phyloP scores from a whole-genome alignment of 2,329 filamentous ascomycete genomes.

The Botrytis elliptica region DNA sequence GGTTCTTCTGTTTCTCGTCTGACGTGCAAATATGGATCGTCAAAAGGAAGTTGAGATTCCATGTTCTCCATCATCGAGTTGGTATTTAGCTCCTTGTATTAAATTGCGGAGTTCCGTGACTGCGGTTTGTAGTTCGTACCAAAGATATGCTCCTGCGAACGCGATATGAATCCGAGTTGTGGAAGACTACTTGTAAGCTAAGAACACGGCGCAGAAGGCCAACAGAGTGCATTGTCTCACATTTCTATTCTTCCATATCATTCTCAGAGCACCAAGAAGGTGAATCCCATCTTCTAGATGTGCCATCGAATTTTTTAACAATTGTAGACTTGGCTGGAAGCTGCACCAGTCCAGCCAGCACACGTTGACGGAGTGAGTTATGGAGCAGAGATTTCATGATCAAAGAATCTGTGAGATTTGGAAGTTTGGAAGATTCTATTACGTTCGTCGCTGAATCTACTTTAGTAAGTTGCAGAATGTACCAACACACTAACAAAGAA shows the following conservation, averaged over 20 bases:
- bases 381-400: neutral
- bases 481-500: neutral
- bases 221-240: neutral
- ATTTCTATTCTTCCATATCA: neutral
- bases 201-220: neutral
- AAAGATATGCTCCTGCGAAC: neutral
- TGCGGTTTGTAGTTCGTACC: neutral
- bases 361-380: neutral
- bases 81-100: neutral
- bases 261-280: neutral
- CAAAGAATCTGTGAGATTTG: neutral
- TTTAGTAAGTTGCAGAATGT: neutral
- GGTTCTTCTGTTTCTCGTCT: no score
- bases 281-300: neutral
- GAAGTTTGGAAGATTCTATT: neutral
- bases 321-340: neutral
- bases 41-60: neutral
- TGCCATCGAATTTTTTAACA: neutral
- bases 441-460: neutral
- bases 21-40: neutral
- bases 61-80: neutral
- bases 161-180: neutral
- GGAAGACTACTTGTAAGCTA: neutral
- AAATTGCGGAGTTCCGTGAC: neutral
- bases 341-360: neutral